These are phyloP conservation scores for Pichia manshurica DNA, from an alignment of 805 yeast species.

Conservation along the genomic window DNA sequence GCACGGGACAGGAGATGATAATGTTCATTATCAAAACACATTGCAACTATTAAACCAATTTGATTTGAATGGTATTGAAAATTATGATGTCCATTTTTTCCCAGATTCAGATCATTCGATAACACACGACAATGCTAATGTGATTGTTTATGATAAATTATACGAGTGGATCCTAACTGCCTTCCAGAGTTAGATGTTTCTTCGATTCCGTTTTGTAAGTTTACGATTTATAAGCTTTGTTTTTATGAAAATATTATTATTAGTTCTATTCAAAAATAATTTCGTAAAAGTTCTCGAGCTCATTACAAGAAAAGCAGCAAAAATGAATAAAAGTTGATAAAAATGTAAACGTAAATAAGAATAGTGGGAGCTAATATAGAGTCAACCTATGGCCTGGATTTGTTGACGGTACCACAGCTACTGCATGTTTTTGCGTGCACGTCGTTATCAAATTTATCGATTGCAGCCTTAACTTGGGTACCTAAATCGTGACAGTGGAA, in stretches of 20 bases:
- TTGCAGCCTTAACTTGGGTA: conserved; percentile 83
- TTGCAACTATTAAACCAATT: conserved; percentile 55
- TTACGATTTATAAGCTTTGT: no score
- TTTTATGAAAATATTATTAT: no score
- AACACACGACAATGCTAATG: conserved; percentile 69
- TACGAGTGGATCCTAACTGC: conserved; percentile 63
- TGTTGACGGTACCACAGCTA: conserved; percentile 67
- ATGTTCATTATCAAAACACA: conserved; percentile 73
- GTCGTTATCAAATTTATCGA: conserved; percentile 61
- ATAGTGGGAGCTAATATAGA: no score
- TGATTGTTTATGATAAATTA: conserved; percentile 65
- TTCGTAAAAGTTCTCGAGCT: no score
- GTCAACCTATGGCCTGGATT: conserved; percentile 49
- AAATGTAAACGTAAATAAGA: no score
- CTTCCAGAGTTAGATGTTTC: conserved; percentile 27
- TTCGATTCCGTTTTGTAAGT: no score
- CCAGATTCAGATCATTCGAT: conserved; percentile 94
- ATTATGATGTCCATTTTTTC: conserved; percentile 80
- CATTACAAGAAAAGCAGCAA: no score
- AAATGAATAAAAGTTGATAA: no score
- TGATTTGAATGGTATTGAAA: conserved; percentile 46
- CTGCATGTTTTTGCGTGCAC: conserved; percentile 62
- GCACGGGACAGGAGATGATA: conserved; percentile 83
- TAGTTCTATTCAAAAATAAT: no score
- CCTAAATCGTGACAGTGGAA: conserved; percentile 81